These are phyloP conservation scores for Hypoxylon subgilvum DNA, from an alignment of 495 filamentous ascomycete species.

Conservation along the genomic window DNA sequence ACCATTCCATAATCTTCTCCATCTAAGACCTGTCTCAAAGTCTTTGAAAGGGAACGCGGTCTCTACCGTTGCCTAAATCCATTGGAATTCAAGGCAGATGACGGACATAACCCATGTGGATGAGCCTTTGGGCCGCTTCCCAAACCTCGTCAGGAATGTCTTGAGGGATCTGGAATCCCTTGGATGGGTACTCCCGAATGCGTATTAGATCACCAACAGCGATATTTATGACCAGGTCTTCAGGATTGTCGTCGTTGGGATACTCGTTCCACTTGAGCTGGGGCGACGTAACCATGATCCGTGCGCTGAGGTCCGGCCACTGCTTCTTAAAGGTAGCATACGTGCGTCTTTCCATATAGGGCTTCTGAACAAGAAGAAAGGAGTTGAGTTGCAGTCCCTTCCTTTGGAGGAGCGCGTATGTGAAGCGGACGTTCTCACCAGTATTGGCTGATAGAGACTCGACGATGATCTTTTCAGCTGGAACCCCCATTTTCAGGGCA, in stretches of 20 bases:
- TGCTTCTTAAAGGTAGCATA: conserved; percentile 50
- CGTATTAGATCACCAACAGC: conserved; percentile 48
- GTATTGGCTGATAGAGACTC: conserved; percentile 47
- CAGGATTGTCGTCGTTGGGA: conserved; percentile 42
- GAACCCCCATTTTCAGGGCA: conserved; percentile 39
- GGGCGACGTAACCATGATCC: conserved; percentile 45
- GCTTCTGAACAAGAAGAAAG: conserved; percentile 48
- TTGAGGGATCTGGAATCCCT: conserved; percentile 46
- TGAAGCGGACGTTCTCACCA: conserved; percentile 51
- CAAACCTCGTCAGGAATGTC: conserved; percentile 46
- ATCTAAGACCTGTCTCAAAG: no score
- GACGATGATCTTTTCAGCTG: conserved; percentile 36
- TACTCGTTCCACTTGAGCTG: conserved; percentile 43
- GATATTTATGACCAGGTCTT: conserved; percentile 46
- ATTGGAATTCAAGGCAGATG: conserved; percentile 41
- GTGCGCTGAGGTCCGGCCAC: conserved; percentile 39
- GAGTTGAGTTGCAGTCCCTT: conserved; percentile 23
- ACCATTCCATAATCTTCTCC: background rate
- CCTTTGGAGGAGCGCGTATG: conserved; percentile 37
- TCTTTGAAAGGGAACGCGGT: no score
- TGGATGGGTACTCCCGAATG: conserved; percentile 45
- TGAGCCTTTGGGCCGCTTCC: conserved; percentile 44
- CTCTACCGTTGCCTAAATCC: no score
- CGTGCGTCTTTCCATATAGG: conserved; percentile 51
- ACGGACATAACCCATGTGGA: conserved; percentile 38